A percentile compares a stretch with the other conserved stretches of the same genome.
phyloP scores from a whole-genome alignment of 2,329 filamentous ascomycete species.

The Exophiala sp. region DNA sequence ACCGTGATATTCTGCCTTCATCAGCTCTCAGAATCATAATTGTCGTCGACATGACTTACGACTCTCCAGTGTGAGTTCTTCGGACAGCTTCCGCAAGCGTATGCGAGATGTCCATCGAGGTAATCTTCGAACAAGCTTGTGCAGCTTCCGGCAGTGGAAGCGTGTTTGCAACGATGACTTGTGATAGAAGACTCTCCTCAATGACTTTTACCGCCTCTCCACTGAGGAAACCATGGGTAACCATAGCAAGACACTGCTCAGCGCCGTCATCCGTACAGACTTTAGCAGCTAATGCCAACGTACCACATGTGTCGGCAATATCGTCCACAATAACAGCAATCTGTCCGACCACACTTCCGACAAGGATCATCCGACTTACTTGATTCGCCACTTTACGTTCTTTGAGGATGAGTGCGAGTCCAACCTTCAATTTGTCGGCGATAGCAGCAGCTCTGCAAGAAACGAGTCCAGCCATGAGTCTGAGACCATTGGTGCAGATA shows the following conservation, averaged over 20 bases:
- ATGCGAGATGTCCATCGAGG: slow-evolving; percentile 85
- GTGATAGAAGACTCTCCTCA: slow-evolving; percentile 71
- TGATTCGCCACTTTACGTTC: slow-evolving; percentile 84
- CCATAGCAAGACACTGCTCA: slow-evolving; percentile 82
- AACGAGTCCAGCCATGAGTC: not conserved
- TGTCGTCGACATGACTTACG: slow-evolving; percentile 1
- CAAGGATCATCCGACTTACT: slow-evolving; percentile 86
- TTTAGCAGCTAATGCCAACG: slow-evolving; percentile 77
- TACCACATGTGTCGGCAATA: slow-evolving; percentile 94
- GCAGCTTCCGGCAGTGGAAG: slow-evolving; percentile 65
- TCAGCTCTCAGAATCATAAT: no score
- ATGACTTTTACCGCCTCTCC: slow-evolving; percentile 81
- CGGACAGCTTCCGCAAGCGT: slow-evolving; percentile 55
- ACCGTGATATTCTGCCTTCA: no score
- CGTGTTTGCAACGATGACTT: slow-evolving; percentile 85
- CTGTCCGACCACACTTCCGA: slow-evolving; percentile 85
- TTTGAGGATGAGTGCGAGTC: slow-evolving; percentile 93
- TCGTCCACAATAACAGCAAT: slow-evolving; percentile 94
- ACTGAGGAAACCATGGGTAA: slow-evolving; percentile 86
- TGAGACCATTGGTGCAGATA: not conserved
- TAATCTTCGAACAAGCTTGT: slow-evolving; percentile 66
- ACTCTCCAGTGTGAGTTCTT: slow-evolving; percentile 48
- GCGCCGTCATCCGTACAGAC: slow-evolving; percentile 84
- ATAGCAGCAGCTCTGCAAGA: slow-evolving; percentile 72
- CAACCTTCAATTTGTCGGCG: slow-evolving; percentile 81